Evolutionary conservation across 1,284 basidiomycete genomes (phyloP).

Genomic region (Melampsora americana): DNA sequence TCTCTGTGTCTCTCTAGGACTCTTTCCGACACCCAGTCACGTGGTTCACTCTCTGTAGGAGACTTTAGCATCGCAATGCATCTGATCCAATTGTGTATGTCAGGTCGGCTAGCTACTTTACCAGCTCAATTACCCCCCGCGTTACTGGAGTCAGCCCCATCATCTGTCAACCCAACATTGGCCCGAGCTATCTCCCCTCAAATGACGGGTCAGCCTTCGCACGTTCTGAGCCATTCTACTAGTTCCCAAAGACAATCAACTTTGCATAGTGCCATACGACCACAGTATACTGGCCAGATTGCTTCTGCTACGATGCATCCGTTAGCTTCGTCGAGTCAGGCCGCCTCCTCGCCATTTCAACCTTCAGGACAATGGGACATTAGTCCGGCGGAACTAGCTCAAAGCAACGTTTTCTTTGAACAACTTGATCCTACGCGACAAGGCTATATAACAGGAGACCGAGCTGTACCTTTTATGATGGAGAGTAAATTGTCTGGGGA

Average conservation of each 20-base stretch:
- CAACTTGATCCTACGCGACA: conserved; percentile 70
- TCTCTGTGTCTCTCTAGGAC: conserved; percentile 61
- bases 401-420: conserved; percentile 77
- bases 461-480: conserved; percentile 93
- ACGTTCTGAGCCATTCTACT: conserved; percentile 48
- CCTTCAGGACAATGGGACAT: conserved; percentile 69
- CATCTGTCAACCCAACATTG: conserved; percentile 5
- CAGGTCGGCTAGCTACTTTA: conserved; percentile 68
- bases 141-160: conserved; percentile 78
- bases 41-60: conserved; percentile 80
- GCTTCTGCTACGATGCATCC: conserved; percentile 1
- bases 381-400: conserved; percentile 73
- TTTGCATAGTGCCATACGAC: conserved; percentile 15
- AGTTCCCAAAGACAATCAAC: conserved; percentile 34
- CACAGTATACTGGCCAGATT: conserved; percentile 34
- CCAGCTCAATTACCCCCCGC: conserved; percentile 78
- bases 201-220: conserved; percentile 26
- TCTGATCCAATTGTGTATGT: conserved; percentile 62
- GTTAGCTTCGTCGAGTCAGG: background rate
- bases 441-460: conserved; percentile 85
- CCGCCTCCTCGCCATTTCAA: conserved; percentile 40
- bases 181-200: conserved; percentile 19
- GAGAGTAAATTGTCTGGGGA: conserved; percentile 82
- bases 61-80: conserved; percentile 95
- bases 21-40: conserved; percentile 87